Conservation (phyloP, 495 filamentous ascomycete species). For the Lasiosphaeria ovina region DNA sequence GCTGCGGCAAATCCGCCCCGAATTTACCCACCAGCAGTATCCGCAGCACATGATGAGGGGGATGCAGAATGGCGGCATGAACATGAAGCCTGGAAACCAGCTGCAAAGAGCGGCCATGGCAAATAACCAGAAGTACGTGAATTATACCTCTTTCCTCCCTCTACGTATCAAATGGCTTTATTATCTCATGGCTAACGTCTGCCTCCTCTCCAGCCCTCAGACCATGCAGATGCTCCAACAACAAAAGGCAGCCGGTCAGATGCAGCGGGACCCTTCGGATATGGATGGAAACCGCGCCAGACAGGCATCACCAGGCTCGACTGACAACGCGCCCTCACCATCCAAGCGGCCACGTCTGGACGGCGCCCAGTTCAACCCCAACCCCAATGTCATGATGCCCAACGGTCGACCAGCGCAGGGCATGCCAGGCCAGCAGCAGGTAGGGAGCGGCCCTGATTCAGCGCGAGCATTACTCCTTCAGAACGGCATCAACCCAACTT, state of each 20-base stretch:
- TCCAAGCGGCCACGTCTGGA: constrained; percentile 91
- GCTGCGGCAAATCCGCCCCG: constrained; percentile 63
- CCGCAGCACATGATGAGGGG: constrained; percentile 52
- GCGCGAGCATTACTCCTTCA: constrained; percentile 65
- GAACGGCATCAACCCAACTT: constrained; percentile 71
- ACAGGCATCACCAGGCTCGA: constrained; percentile 75
- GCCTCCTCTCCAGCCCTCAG: constrained; percentile 51
- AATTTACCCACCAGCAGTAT: constrained; percentile 42
- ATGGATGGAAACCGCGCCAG: constrained; percentile 82
- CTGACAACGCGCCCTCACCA: constrained; percentile 87
- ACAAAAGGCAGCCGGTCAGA: constrained; percentile 65
- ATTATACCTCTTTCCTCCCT: not conserved
- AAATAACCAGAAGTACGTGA: constrained; percentile 69
- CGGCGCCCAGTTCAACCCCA: constrained; percentile 58
- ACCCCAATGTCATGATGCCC: constrained; percentile 69
- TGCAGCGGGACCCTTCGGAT: constrained; percentile 82
- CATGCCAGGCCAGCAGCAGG: constrained; percentile 72
- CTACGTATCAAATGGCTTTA: not conserved
- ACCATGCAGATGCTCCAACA: constrained; percentile 62
- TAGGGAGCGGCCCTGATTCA: constrained; percentile 52
- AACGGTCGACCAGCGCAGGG: constrained; percentile 72
- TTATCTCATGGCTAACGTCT: constrained; percentile 25
- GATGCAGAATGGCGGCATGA: constrained; percentile 36
- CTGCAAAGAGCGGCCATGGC: constrained; percentile 73
- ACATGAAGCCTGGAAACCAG: constrained; percentile 52